phyloP scores from a whole-genome alignment of 2,329 filamentous ascomycete species.

The Pyricularia grisea region DNA sequence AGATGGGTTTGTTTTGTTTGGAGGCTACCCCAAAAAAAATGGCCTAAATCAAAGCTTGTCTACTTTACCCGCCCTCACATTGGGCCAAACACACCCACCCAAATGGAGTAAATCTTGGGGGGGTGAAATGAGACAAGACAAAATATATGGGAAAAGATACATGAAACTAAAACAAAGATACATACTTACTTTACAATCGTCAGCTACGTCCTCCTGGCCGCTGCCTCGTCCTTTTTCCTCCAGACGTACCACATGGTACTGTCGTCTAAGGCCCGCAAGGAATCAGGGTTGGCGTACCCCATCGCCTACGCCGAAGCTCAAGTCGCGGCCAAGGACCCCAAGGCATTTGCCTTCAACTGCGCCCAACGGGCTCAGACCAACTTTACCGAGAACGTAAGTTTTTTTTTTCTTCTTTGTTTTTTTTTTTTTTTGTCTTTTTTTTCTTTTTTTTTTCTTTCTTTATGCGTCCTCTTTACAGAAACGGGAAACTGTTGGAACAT shows the following conservation, averaged over 20 bases:
- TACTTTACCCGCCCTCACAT: background rate
- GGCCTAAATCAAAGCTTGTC: background rate
- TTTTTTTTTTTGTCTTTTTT: no score
- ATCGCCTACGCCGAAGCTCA: slow-evolving; percentile 45
- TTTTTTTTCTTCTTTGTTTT: background rate
- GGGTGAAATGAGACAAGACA: background rate
- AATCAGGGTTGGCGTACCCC: slow-evolving; percentile 46
- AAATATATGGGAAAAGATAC: background rate
- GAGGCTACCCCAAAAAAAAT: slow-evolving; percentile 6
- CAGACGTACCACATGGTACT: slow-evolving; percentile 41
- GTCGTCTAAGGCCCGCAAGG: slow-evolving; percentile 39
- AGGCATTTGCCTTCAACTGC: slow-evolving; percentile 54
- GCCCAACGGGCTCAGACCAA: slow-evolving; percentile 54
- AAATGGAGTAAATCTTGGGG: background rate
- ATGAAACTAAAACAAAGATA: background rate
- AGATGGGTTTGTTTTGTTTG: background rate
- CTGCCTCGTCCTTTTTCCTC: slow-evolving; percentile 47
- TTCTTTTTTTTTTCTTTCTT: background rate
- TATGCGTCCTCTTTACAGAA: no score
- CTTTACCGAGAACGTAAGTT: slow-evolving; percentile 48
- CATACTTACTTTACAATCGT: background rate
- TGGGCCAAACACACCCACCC: background rate
- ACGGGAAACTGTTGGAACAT: no score
- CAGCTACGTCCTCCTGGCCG: slow-evolving; percentile 53
- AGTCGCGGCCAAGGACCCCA: slow-evolving; percentile 41